Base-by-base conservation (phyloP, 2,329 filamentous ascomycete genomes). In the Penicillium sp. region DNA sequence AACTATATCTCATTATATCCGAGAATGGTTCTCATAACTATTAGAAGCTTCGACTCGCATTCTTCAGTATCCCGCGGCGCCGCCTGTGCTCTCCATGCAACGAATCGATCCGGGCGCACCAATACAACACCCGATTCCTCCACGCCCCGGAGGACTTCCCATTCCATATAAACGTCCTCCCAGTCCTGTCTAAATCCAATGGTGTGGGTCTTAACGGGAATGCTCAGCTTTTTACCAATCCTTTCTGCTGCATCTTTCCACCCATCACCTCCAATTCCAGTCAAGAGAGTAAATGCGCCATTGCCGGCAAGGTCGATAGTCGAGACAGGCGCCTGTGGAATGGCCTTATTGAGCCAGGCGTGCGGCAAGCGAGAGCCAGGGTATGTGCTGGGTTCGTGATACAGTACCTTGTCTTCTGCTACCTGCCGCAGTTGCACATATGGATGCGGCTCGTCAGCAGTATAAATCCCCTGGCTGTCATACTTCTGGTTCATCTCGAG, bases 161-260 rank as follows among this genome's bases (percentile, higher is more conserved):
- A 88, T 52, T 85, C 82, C 56, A 78, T 79, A 66, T 86, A 87
- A 0, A 83, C 75, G 63, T 87, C 85, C 63, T 85, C 79, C 58
- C 77, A 87, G 53, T 87, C 82, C 57, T 82, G 79, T 13, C 76
- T 71, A 69, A 77, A 83, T 0, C 85, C 84, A 58, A 87, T 81
- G 2, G 74, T 76, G 55, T 81, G 78, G 0, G 70, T 74, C 3
- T 73, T 74, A 29, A 87, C 73, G 7, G 74, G 67, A 0, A 86
- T 65, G 0, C 75, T 77, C 0, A 81, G 61, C 7, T 67, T 58
- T 16, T 68, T 59, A 0, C 66, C 58, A 2, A 80, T 75, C 2
- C 61, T 63, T 3, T 55, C 51, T 0, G 80, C 82, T 1, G 83
- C 83, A 1, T 58, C 51, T 49, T 77, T 80, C 84, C 84, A 86